Conservation (phyloP, 805 yeast genomes). For the Lipomyces chichibuensis region DNA sequence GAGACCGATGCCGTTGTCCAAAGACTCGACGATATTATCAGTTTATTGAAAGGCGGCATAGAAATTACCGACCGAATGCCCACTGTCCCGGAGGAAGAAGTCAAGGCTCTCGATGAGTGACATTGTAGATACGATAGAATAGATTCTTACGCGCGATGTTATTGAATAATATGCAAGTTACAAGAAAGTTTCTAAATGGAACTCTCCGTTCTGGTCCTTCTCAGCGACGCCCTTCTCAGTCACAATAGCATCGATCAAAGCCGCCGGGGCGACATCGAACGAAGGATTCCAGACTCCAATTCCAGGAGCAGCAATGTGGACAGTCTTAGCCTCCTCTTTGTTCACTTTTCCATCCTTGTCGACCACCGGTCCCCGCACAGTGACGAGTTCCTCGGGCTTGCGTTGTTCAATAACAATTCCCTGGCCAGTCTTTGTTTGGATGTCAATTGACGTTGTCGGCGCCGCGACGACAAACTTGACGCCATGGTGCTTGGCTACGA, state of each 20-base stretch:
- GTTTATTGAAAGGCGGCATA: conserved; percentile 24
- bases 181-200: conserved; percentile 46
- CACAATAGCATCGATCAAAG: conserved; percentile 81
- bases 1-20: conserved; percentile 38
- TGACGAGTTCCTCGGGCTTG: conserved; percentile 75
- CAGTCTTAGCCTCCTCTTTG: conserved; percentile 48
- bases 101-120: conserved; percentile 15
- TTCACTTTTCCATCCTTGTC: conserved; percentile 42
- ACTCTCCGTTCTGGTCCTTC: conserved; percentile 57
- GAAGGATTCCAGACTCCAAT: conserved; percentile 95
- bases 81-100: conserved; percentile 14
- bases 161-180: conserved; percentile 2
- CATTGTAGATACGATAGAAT: neutral
- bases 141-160: neutral
- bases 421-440: conserved; percentile 64
- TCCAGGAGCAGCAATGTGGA: conserved; percentile 82
- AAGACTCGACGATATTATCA: conserved; percentile 33
- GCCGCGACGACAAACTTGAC: conserved; percentile 93
- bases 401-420: conserved; percentile 86
- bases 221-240: conserved; percentile 71
- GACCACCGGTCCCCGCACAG: conserved; percentile 69
- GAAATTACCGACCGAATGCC: conserved; percentile 26
- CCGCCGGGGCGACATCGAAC: conserved; percentile 88
- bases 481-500: conserved; percentile 66
- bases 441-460: conserved; percentile 88